Evolutionary conservation across 2,329 filamentous ascomycete genomes (phyloP), one percentile per base, ranked within the genome.

Genomic region (Arthroderma sp.): DNA sequence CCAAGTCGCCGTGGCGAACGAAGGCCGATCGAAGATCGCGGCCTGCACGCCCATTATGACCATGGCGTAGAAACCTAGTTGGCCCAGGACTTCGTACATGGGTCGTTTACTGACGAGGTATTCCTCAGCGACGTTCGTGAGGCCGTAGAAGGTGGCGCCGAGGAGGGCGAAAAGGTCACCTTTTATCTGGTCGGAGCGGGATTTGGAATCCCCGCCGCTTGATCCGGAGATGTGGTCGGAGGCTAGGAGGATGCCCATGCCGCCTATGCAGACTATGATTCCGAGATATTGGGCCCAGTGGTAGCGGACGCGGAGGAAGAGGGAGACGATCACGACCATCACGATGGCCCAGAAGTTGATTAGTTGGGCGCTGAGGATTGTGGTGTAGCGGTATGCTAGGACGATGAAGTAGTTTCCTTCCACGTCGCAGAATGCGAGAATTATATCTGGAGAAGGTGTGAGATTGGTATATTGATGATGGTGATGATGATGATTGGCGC

Each of bases 301-400:
- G 73, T 98, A 98, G 56, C 91, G 84, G 38, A 98, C 91, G 53
- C 74, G 75, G 47, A 98, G 77, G 51, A 80, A 53, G 66, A 94
- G 88, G 29, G 86, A 94, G 52, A 95, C 68, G 49, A 83, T 60
- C 15, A 96, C 86, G 22, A 98, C 91, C 50, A 89, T 80, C 42
- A 94, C 85, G 53, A 98, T 96, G 55, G 88, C 85, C 89, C 89
- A 96, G 69, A 96, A 96, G 73, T 95, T 95, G 68, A 98, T 86
- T 43, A 98, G 75, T 71, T 96, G 88, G 10, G 87, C 87, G 15
- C 83, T 91, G 40, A 96, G 74, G 55, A 95, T 82, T 57, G 88
- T 95, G 44, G 89, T 94, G 71, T 93, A 80, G 48, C 83, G 76
- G 69, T 96, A 98, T 4, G 89, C 91, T 41, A 95, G 74, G 42